Base-by-base conservation (phyloP, 208 protist genomes). In the Leishmania lainsoni region DNA sequence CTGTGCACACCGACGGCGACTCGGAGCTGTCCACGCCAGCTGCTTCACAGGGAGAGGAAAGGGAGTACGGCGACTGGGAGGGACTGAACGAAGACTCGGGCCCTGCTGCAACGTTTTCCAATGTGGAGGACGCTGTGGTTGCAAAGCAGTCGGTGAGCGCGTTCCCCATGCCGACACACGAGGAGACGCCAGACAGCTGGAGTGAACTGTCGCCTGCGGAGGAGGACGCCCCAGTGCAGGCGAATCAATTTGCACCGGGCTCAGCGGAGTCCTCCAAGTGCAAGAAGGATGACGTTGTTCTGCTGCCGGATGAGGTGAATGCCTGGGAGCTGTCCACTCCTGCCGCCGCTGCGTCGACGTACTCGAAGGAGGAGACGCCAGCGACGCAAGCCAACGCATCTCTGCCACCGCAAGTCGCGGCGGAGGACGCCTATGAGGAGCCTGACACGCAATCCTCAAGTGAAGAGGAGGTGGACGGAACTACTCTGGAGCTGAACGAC, bases 401-500 rank as follows among this genome's bases (percentile, higher is more conserved):
- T 20, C 6, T 71, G 66, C 42, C 45, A 29, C 14, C 22, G 69
- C 69, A 45, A 9, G 39, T n/a, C 22, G 26, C 2, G 17, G 45
- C 12, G 66, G 66, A 71, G 66, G 66, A 49, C 14, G n/a, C 35
- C 17, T 14, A 48, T 6, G 35, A 48, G 14, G 35, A 48, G 69
- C 5, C 14, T 29, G 49, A 45, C 26, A 56, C 52, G 52, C 73
- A 35, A 35, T 4, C 9, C 2, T 17, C 17, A n/a, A 32, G n/a
- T 56, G 73, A 63, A 29, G 49, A 35, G 73, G 73, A 76, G 73
- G 73, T 35, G 42, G 5, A 56, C 22, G 73, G 14, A 20, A 5
- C 65, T 48, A 9, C 12, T 9, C 56, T 49, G 52, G 35, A 26
- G 70, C 35, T 70, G 71, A 75, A 76, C 51, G 76, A 78, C 76